Evolutionary conservation across 768 basidiomycete genomes (phyloP).

Genomic region (Hypholoma sublateritium): DNA sequence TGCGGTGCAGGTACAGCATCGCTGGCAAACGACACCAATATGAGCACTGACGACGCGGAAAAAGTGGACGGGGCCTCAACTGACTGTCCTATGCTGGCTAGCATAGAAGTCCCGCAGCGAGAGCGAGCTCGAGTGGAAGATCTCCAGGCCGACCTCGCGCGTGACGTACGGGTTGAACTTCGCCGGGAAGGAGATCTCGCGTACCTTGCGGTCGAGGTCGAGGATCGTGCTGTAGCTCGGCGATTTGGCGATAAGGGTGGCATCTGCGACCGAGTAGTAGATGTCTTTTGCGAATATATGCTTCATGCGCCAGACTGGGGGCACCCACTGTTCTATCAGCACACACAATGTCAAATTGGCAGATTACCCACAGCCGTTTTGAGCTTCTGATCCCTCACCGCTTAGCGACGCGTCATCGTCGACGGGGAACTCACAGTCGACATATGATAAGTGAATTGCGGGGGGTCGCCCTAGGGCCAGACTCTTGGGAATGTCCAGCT

Average conservation of each 20-base stretch:
- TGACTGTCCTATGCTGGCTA: conserved; percentile 57
- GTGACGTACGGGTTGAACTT: conserved; percentile 45
- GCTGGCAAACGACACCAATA: conserved; percentile 23
- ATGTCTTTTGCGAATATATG: conserved; percentile 51
- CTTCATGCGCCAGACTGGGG: conserved; percentile 57
- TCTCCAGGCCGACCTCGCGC: conserved; percentile 44
- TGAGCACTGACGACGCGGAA: not conserved
- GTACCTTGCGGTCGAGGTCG: conserved; percentile 51
- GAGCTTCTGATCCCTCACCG: conserved; percentile 38
- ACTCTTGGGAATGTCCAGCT: conserved; percentile 34
- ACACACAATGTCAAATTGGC: not conserved
- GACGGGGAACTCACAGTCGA: conserved; percentile 60
- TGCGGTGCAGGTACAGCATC: conserved; percentile 55
- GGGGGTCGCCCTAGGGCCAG: conserved; percentile 60
- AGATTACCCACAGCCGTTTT: conserved; percentile 47
- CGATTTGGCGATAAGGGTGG: conserved; percentile 47
- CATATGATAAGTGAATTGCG: conserved; percentile 55
- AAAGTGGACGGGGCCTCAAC: conserved; percentile 34
- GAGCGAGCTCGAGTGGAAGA: conserved; percentile 48
- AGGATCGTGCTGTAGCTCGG: conserved; percentile 46
- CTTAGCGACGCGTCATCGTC: conserved; percentile 51
- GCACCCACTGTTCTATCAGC: not conserved
- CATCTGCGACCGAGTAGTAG: conserved; percentile 46
- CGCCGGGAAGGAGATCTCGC: conserved; percentile 44
- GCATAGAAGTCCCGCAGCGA: conserved; percentile 55